Evolutionary conservation across 371 early-diverging fungal genomes (phyloP).

Genomic region (Thermomucor indicae-seudaticae): DNA sequence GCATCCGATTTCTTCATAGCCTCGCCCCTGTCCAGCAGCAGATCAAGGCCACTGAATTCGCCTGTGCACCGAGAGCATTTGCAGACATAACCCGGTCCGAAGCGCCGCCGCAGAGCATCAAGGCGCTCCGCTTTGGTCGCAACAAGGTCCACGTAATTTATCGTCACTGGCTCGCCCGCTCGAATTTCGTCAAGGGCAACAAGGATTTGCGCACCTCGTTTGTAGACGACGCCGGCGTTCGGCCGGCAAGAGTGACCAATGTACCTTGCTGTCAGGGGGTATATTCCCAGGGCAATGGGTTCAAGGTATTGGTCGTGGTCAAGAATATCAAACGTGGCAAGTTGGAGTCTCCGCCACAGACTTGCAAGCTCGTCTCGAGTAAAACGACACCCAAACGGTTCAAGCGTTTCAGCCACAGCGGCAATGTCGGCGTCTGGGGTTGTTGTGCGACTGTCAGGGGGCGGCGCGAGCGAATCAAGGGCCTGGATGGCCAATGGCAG

Average conservation of each 20-base stretch:
- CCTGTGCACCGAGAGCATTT: constrained; percentile 28
- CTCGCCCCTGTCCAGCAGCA: constrained; percentile 4
- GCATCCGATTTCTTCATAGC: not conserved
- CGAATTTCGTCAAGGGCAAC: constrained; percentile 59
- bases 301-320: constrained; percentile 57
- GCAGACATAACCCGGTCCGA: constrained; percentile 26
- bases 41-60: constrained; percentile 10
- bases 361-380: constrained; percentile 7
- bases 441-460: not conserved
- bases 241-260: constrained; percentile 84
- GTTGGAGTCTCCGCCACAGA: constrained; percentile 12
- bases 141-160: constrained; percentile 72
- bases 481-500: constrained; percentile 32
- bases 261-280: constrained; percentile 66
- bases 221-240: constrained; percentile 63
- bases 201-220: constrained; percentile 37
- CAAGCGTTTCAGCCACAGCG: constrained; percentile 11
- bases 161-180: constrained; percentile 66
- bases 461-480: constrained; percentile 18
- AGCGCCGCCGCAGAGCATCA: constrained; percentile 36
- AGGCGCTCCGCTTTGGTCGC: constrained; percentile 49
- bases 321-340: constrained; percentile 15
- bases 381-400: constrained; percentile 23
- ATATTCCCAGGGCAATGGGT: constrained; percentile 67
- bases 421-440: not conserved